phyloP scores from a whole-genome alignment of 495 filamentous ascomycete genomes.

The Neurospora sp. region DNA sequence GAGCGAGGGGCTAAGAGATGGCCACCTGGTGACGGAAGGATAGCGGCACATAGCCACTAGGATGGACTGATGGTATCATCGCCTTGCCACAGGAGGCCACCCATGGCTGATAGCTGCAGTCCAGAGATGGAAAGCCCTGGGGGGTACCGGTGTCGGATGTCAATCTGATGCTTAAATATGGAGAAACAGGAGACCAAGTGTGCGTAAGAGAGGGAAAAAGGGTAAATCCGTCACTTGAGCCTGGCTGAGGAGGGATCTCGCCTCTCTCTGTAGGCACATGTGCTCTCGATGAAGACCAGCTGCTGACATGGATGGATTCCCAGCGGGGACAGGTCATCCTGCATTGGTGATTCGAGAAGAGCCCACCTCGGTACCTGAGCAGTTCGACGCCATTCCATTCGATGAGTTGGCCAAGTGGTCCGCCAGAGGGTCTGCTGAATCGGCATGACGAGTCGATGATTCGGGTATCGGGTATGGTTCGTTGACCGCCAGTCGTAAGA shows the following conservation, averaged over 20 bases:
- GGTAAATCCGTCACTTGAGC: not conserved
- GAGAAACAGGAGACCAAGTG: not conserved
- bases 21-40: not conserved
- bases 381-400: conserved; percentile 1
- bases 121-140: not conserved
- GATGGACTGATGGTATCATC: not conserved
- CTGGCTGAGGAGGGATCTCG: not conserved
- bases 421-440: conserved; percentile 2
- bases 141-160: not conserved
- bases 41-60: not conserved
- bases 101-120: not conserved
- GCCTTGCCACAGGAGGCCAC: not conserved
- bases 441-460: not conserved
- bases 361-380: not conserved
- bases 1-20: not conserved
- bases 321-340: conserved; percentile 1
- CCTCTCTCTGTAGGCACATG: not conserved
- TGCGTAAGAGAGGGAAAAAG: not conserved
- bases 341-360: not conserved
- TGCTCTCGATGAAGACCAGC: not conserved
- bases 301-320: not conserved
- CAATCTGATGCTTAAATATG: not conserved
- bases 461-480: not conserved
- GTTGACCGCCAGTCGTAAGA: conserved; percentile 7
- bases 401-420: conserved; percentile 1